Conservation (phyloP, 116 monocot species). For the Papilionanthe hybrid region DNA sequence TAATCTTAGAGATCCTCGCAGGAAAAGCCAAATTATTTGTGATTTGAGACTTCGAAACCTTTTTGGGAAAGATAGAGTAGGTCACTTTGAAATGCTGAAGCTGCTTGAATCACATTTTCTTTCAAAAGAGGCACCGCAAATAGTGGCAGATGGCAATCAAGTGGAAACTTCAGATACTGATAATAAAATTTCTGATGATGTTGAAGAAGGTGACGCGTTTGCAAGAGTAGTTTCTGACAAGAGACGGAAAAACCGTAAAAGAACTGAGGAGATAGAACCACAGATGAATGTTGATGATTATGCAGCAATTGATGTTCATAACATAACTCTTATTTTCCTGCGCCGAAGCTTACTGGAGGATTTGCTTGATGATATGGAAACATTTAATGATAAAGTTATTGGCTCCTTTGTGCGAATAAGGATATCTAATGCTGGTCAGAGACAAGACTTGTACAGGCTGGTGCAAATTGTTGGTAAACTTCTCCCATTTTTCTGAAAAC, state of each 20-base stretch:
- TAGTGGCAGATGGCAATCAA: slow-evolving; percentile 40
- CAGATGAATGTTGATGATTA: slow-evolving; percentile 75
- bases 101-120: slow-evolving; percentile 92
- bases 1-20: slow-evolving; percentile 94
- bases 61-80: slow-evolving; percentile 86
- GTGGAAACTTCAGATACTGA: slow-evolving; percentile 43
- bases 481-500: neutral
- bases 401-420: slow-evolving; percentile 91
- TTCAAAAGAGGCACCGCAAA: slow-evolving; percentile 60
- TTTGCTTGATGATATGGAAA: slow-evolving; percentile 75
- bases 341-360: slow-evolving; percentile 87
- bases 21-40: slow-evolving; percentile 97
- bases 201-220: slow-evolving; percentile 43
- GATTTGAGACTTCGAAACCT: slow-evolving; percentile 71
- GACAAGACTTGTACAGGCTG: slow-evolving; percentile 90
- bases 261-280: slow-evolving; percentile 39
- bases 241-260: slow-evolving; percentile 61
- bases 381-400: slow-evolving; percentile 67
- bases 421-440: slow-evolving; percentile 68
- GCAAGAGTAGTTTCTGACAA: slow-evolving; percentile 40
- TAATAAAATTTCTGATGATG: slow-evolving; percentile 51
- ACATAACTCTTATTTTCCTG: slow-evolving; percentile 74
- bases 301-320: slow-evolving; percentile 95
- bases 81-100: slow-evolving; percentile 99
- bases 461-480: slow-evolving; percentile 89